Evolutionary conservation across 805 yeast species (phyloP), one percentile per base, ranked within the genome.

Genomic region (Candida quercuum): DNA sequence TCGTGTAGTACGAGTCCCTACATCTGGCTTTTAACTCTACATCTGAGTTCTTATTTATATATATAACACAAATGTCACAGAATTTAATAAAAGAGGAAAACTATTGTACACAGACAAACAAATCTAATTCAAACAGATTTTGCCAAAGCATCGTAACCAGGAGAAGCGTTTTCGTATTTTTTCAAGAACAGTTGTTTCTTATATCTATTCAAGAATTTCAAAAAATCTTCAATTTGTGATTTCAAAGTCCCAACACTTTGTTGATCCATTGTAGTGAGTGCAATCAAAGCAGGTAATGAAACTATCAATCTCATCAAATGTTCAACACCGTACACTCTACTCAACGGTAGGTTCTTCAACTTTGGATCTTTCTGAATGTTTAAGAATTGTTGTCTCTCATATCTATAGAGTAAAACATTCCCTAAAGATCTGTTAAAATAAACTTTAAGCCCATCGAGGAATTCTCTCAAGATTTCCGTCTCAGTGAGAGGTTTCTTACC

Each of bases 181-280:
- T 62, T 63, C 26, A 56, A 38, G 38, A 72, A 66, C 21, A 61
- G 47, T 5, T 59, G 52, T 7, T 54, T 52, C 33, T 64, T 54
- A 47, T 79, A 63, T 13, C 57, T 61, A 19, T 69, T 68, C 38
- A 87, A 47, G 58, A 63, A 86, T 37, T 57, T 56, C 42, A 83
- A 56, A 14, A 86, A 61, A 20, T 61, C 70, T 38, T 74, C 81
- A 40, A 81, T 49, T 41, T 79, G 76, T 9, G 61, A 65, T 41
- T 76, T 67, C 41, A 86, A 58, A 14, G 72, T 71, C 6, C 65
- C 67, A 5, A 82, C 63, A 37, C 88, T 77, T 40, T 78, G 81
- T n/a, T 73, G 68, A 50, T 88, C 96, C 88, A 88, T 84, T 8
- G 78, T 64, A 1, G 95, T 78, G 45, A 79, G 81, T 1, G 86